Percentiles rank a stretch among this genome's conserved stretches.
phyloP scores from a whole-genome alignment of 164 flowering plant species.

The Stephania japonica region DNA sequence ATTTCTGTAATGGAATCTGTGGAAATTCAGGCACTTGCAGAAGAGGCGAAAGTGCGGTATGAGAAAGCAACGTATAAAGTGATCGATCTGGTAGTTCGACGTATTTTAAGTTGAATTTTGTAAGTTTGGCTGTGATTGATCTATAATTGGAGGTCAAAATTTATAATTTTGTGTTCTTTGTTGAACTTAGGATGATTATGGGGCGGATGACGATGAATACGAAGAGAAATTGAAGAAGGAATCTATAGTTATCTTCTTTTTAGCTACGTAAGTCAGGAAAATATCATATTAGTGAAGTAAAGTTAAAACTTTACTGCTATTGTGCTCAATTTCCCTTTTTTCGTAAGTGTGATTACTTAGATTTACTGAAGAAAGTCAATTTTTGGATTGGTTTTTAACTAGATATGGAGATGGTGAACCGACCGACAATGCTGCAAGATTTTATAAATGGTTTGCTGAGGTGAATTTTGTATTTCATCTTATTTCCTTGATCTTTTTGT shows the following conservation, averaged over 20 bases:
- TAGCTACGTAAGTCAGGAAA: conserved; percentile 73
- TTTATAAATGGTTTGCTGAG: conserved; percentile 91
- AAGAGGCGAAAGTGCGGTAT: conserved; percentile 81
- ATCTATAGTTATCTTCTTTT: conserved; percentile 59
- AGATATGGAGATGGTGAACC: conserved; percentile 72
- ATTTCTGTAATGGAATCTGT: not conserved
- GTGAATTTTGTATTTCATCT: conserved; percentile 25
- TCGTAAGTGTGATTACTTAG: not conserved
- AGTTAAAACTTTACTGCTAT: not conserved
- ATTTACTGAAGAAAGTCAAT: not conserved
- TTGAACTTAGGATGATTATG: conserved; percentile 82
- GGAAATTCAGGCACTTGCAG: conserved; percentile 57
- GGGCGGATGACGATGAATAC: conserved; percentile 80
- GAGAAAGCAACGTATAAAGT: conserved; percentile 74
- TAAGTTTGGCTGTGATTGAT: not conserved
- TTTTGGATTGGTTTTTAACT: not conserved
- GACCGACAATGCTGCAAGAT: conserved; percentile 95
- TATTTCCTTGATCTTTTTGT: not conserved
- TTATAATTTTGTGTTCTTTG: conserved; percentile 4
- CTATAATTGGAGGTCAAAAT: not conserved
- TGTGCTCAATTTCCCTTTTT: conserved; percentile 1
- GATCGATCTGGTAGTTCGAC: conserved; percentile 64
- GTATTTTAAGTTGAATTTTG: not conserved
- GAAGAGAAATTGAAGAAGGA: conserved; percentile 79
- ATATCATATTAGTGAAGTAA: not conserved